Percentiles rank a stretch among this genome's conserved stretches.
phyloP scores from a whole-genome alignment of 2,329 filamentous ascomycete species.

The Xylariales sp. region DNA sequence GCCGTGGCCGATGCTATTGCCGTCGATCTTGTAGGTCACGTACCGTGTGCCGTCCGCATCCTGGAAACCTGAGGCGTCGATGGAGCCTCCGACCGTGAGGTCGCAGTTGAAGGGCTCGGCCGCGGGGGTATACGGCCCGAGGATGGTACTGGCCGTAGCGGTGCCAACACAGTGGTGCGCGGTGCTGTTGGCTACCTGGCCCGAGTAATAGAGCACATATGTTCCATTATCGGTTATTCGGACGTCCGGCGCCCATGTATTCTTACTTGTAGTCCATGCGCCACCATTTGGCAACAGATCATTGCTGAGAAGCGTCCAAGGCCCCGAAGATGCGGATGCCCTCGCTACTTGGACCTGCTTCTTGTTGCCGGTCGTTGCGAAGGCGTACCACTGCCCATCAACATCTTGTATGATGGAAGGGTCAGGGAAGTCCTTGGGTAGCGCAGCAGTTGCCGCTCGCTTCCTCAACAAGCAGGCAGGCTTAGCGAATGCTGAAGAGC shows the following conservation, averaged over 20 bases:
- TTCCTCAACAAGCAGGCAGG: neutral
- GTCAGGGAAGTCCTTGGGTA: constrained; percentile 48
- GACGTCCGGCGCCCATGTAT: constrained; percentile 62
- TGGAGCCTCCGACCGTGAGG: constrained; percentile 50
- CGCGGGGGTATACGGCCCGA: constrained; percentile 49
- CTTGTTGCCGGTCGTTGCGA: constrained; percentile 48
- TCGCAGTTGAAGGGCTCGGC: constrained; percentile 48
- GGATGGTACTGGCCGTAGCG: constrained; percentile 40
- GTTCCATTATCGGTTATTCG: constrained; percentile 40
- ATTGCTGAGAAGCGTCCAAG: constrained; percentile 42
- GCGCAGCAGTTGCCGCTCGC: constrained; percentile 11
- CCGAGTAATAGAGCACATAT: constrained; percentile 59
- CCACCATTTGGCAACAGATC: constrained; percentile 51
- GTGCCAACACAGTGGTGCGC: constrained; percentile 54
- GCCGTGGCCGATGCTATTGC: constrained; percentile 46
- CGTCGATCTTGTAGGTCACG: constrained; percentile 63
- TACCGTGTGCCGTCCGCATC: constrained; percentile 52
- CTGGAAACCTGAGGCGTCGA: constrained; percentile 57
- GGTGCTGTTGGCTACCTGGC: constrained; percentile 31
- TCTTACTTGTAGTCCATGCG: constrained; percentile 47
- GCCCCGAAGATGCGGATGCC: constrained; percentile 40
- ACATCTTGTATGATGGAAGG: constrained; percentile 44
- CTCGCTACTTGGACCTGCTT: constrained; percentile 50
- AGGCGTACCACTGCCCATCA: constrained; percentile 52
- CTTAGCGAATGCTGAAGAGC: neutral